These are phyloP conservation scores for Aspergillus sp. DNA, from an alignment of 2,329 filamentous ascomycete species.

Conservation along the genomic window DNA sequence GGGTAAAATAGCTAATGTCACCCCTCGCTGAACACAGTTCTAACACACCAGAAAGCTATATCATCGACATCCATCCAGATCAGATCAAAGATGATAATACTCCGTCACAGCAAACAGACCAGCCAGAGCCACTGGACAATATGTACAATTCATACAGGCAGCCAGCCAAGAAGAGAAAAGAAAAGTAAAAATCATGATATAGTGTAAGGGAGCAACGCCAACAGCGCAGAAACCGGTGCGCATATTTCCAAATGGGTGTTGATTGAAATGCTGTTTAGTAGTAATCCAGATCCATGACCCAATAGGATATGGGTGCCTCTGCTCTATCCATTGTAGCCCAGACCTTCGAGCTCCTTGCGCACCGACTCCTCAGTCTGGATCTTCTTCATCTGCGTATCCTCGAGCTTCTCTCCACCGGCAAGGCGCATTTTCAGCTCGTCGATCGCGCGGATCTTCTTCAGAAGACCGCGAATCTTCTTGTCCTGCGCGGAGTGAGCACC, in stretches of 20 bases:
- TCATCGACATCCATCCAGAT: background rate
- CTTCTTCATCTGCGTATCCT: conserved; percentile 98
- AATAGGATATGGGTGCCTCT: background rate
- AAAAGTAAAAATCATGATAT: background rate
- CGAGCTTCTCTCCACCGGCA: conserved; percentile 90
- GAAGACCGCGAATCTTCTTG: conserved; percentile 88
- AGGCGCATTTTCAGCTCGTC: conserved; percentile 97
- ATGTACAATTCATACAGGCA: conserved; percentile 1
- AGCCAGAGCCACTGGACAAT: conserved; percentile 1
- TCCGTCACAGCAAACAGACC: background rate
- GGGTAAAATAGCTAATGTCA: background rate
- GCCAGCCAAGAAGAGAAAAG: background rate
- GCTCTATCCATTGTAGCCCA: conserved; percentile 52
- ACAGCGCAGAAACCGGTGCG: background rate
- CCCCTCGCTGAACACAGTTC: background rate
- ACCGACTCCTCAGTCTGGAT: conserved; percentile 86
- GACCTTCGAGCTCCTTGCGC: conserved; percentile 73
- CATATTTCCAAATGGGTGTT: conserved; percentile 1
- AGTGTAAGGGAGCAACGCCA: background rate
- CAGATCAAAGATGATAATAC: conserved; percentile 1
- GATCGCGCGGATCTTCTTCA: conserved; percentile 98
- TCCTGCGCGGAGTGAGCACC: conserved; percentile 67
- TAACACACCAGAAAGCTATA: background rate
- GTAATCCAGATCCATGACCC: background rate
- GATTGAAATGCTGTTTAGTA: background rate